Evolutionary conservation across 371 early-diverging fungal species (phyloP), one percentile per base, ranked within the genome.

Genomic region (Dichotomocladium elegans): DNA sequence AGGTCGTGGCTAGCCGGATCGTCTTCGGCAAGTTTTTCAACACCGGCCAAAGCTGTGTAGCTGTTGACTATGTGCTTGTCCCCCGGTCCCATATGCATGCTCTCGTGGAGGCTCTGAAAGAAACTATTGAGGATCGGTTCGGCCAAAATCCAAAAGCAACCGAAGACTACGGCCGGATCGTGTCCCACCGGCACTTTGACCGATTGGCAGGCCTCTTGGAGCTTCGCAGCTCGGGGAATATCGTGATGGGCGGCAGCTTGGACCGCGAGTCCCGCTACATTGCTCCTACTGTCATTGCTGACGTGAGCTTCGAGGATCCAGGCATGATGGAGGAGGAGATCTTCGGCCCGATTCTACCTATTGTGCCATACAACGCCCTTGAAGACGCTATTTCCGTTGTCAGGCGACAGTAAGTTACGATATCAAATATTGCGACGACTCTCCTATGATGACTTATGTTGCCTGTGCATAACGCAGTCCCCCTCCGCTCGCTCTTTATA

Each of bases 31-130:
- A 93, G 70, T 68, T 79, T 31, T 65, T 81, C 55, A 95, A 94
- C 61, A 65, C 70, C 43, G 95, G 95, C 17, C 94, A 93, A 81
- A 89, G 88, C 4, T 94, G 95, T 63, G 76, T 95, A 46, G 86
- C 89, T 7, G 88, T 88, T 12, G 96, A 96, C 67, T 93, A 94
- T 47, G 61, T 94, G 14, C 51, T 94, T 37, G 71, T 82, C 19
- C 82, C 84, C 33, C 62, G 64, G 27, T 58, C 65, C 25, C 59
- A 80, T 28, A 62, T 81, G 12, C 60, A 66, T 11, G 56, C 63
- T 29, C 72, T 91, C 52, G 56, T 78, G 8, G 58, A 59, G 10
- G 82, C 72, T 4, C 41, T 87, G 60, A 71, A 66, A 19, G 67
- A 70, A 45, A 73, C 80, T 0, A 28, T 80, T 25, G 51, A 61